A percentile compares a stretch with the other conserved stretches of the same genome.
These are phyloP conservation scores for Marsdenia floribunda DNA, from an alignment of 257 asterid species.

Conservation along the genomic window DNA sequence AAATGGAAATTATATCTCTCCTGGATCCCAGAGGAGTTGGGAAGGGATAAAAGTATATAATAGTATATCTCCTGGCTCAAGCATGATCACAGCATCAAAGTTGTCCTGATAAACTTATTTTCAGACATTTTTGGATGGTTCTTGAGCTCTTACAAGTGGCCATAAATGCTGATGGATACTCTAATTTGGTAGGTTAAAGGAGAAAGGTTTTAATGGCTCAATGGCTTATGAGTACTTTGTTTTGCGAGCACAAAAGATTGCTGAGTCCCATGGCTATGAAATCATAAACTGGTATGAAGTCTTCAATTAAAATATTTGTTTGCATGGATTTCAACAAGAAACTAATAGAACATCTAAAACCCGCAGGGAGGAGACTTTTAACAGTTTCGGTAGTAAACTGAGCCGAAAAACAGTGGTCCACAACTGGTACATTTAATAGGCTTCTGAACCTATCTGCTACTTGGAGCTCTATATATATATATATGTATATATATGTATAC, in stretches of 20 bases:
- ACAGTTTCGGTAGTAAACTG: constrained; percentile 80
- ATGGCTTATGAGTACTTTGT: constrained; percentile 76
- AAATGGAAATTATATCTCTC: no score
- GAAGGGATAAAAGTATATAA: no score
- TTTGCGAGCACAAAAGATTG: constrained; percentile 76
- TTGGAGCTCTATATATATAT: not conserved
- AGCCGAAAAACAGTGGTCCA: constrained; percentile 77
- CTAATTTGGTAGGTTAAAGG: constrained; percentile 45
- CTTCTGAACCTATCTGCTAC: not conserved
- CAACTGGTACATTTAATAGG: constrained; percentile 53
- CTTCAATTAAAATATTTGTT: not conserved
- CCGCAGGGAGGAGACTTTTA: constrained; percentile 94
- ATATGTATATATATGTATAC: not conserved
- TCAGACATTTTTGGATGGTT: not conserved
- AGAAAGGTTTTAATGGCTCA: constrained; percentile 34
- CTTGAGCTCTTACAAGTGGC: not conserved
- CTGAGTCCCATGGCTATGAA: constrained; percentile 84
- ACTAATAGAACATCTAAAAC: constrained; percentile 8
- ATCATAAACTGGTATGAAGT: constrained; percentile 75
- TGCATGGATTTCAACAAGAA: not conserved
- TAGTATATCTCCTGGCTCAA: no score
- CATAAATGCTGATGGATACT: not conserved
- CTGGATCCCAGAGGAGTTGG: not conserved
- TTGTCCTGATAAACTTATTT: no score
- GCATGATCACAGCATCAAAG: no score